Conservation (phyloP, 352 stramenopile genomes). For the Plasmopara viticola region DNA sequence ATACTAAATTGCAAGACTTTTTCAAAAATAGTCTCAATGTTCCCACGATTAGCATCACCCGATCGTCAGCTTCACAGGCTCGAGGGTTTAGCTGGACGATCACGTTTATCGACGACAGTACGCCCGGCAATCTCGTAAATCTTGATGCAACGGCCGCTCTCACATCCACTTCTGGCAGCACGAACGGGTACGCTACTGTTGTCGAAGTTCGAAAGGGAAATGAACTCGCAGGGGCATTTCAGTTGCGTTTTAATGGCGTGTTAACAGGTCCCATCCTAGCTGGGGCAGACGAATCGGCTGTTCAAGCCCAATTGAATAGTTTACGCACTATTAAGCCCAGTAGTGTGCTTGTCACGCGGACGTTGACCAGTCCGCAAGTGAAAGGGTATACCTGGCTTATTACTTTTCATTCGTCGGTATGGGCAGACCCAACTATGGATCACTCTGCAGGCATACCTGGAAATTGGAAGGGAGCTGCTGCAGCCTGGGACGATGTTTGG, state of each 20-base stretch:
- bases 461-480: conserved; percentile 88
- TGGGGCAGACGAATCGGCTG: conserved; percentile 65
- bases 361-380: conserved; percentile 50
- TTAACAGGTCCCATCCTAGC: conserved; percentile 88
- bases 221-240: conserved; percentile 87
- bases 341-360: conserved; percentile 49
- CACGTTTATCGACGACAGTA: conserved; percentile 50
- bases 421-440: conserved; percentile 85
- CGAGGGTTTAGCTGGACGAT: conserved; percentile 79
- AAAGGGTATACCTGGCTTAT: conserved; percentile 87
- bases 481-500: conserved; percentile 88
- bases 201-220: conserved; percentile 78
- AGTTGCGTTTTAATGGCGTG: conserved; percentile 89
- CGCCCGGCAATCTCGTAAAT: conserved; percentile 73
- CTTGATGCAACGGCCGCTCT: conserved; percentile 23
- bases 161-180: conserved; percentile 15
- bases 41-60: conserved; percentile 36
- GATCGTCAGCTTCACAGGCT: conserved; percentile 55
- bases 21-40: conserved; percentile 40
- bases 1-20: conserved; percentile 36
- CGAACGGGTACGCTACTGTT: conserved; percentile 43
- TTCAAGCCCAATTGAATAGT: conserved; percentile 89
- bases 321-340: conserved; percentile 90
- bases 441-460: conserved; percentile 76
- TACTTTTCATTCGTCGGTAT: conserved; percentile 91